These are phyloP conservation scores for Euphorbia peplus DNA, from an alignment of 345 rosid genomes.

Conservation along the genomic window DNA sequence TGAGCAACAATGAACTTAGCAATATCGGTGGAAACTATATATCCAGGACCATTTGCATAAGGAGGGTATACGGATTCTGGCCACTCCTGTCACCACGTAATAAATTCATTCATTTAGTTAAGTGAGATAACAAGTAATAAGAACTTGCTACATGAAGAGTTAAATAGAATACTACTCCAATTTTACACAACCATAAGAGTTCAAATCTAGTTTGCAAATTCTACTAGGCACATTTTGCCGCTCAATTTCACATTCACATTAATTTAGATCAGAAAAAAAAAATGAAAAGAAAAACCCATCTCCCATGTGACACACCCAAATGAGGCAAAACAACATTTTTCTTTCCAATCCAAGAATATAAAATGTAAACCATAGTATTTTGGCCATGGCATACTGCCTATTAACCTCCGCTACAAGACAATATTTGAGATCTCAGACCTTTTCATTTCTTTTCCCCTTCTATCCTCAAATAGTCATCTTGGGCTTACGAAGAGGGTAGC, in stretches of 20 bases:
- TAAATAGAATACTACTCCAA: too few relatives aligned
- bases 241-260: neutral
- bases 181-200: too few relatives aligned
- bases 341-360: neutral
- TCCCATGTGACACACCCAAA: neutral
- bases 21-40: constrained; percentile 69
- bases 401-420: neutral
- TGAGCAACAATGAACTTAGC: constrained; percentile 60
- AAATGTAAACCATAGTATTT: too few relatives aligned
- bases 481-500: neutral
- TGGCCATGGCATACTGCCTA: neutral
- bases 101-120: neutral
- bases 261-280: neutral
- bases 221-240: neutral
- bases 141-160: too few relatives aligned
- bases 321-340: neutral
- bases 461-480: neutral
- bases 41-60: constrained; percentile 93
- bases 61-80: constrained; percentile 90
- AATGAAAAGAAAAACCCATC: neutral
- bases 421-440: neutral
- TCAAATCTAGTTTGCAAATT: neutral
- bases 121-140: too few relatives aligned
- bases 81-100: constrained; percentile 76
- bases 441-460: neutral